These are phyloP conservation scores for Diaporthe citrichinensis DNA, from an alignment of 2,329 filamentous ascomycete species.

Conservation along the genomic window DNA sequence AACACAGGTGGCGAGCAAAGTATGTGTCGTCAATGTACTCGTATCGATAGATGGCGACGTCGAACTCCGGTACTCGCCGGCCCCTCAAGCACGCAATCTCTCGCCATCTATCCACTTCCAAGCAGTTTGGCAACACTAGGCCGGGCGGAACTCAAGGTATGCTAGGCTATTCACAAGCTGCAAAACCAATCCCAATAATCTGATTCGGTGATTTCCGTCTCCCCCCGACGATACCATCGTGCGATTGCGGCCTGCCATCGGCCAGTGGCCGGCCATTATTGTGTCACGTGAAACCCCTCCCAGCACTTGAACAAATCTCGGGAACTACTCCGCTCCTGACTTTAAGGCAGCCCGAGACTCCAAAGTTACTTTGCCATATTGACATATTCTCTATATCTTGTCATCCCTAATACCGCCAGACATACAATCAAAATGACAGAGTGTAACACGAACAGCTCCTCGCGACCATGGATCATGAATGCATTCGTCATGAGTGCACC, in stretches of 20 bases:
- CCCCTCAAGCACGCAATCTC: constrained; percentile 31
- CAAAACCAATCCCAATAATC: not conserved
- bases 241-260: constrained; percentile 20
- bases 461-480: constrained; percentile 52
- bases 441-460: not conserved
- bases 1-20: not conserved
- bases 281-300: constrained; percentile 11
- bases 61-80: constrained; percentile 28
- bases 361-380: not conserved
- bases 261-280: not conserved
- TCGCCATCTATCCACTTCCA: constrained; percentile 18
- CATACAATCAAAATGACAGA: not conserved
- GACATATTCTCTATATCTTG: not conserved
- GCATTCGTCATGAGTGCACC: constrained; percentile 52
- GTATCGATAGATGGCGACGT: not conserved
- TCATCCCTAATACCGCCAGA: not conserved
- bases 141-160: not conserved
- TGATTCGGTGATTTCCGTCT: constrained; percentile 20
- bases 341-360: not conserved
- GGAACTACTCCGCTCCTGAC: not conserved
- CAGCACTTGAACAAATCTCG: not conserved
- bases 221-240: not conserved
- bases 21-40: not conserved
- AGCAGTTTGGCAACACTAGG: not conserved
- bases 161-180: not conserved